Conservation (phyloP, 1,284 basidiomycete species). For the Retiboletus flavoniger region DNA sequence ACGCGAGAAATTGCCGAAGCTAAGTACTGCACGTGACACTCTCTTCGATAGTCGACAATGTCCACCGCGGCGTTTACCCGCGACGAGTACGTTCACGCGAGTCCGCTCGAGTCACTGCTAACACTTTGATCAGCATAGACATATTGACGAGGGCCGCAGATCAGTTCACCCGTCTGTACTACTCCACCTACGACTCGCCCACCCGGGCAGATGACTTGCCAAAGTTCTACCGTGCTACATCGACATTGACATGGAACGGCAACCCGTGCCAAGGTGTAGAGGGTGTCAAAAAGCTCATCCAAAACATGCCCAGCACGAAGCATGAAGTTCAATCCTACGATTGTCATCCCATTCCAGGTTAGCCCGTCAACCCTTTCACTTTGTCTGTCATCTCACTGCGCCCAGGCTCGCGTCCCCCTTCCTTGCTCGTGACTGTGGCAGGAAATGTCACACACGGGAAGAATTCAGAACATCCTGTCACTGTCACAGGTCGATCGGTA, state of each 20-base stretch:
- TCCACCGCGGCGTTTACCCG: conserved; percentile 33
- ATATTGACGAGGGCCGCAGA: conserved; percentile 79
- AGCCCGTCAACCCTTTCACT: conserved; percentile 21
- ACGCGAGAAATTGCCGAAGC: too few relatives aligned
- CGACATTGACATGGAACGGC: conserved; percentile 84
- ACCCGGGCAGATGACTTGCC: conserved; percentile 68
- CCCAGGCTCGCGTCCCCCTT: conserved; percentile 70
- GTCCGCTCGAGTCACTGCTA: background rate
- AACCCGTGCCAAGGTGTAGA: conserved; percentile 70
- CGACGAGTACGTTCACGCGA: conserved; percentile 32
- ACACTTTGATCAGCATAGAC: conserved; percentile 56
- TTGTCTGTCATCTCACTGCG: conserved; percentile 1
- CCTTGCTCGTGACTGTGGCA: conserved; percentile 73
- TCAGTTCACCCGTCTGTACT: conserved; percentile 75
- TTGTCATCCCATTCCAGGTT: conserved; percentile 84
- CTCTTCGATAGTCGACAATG: conserved; percentile 15
- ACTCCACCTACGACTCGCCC: conserved; percentile 73
- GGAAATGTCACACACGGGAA: conserved; percentile 75
- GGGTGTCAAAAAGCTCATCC: conserved; percentile 62
- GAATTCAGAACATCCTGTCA: conserved; percentile 54
- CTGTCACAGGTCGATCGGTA: conserved; percentile 50
- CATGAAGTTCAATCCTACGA: conserved; percentile 85
- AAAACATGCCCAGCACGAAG: conserved; percentile 69
- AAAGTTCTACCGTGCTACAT: conserved; percentile 72
- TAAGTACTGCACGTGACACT: conserved; percentile 10